Evolutionary conservation across 2,329 filamentous ascomycete species (phyloP), one percentile per base, ranked within the genome.

Genomic region (Niveomyces coronatus): DNA sequence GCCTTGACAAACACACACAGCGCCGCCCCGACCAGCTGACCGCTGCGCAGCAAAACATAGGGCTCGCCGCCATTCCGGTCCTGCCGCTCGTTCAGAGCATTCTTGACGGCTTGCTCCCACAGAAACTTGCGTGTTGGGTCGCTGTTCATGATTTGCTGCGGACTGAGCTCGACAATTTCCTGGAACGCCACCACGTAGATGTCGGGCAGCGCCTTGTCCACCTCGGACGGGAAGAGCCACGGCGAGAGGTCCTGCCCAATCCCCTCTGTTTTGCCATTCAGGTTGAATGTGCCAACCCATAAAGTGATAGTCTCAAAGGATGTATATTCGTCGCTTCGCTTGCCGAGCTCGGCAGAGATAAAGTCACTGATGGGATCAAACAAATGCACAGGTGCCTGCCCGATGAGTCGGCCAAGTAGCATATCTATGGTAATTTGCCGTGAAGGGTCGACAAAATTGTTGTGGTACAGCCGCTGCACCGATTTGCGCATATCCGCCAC

Each of bases 81-180:
- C 14, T 85, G 79, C 45, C 82, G 75, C 9, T 64, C 61, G 50
- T 96, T 95, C 27, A 98, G 62, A 11, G 81, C 85, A 31, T 67
- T 68, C 47, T 81, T 80, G 17, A 96, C 87, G 4, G 84, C 80
- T 37, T 71, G 64, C 56, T 98, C 91, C 91, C 91, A 98, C 15
- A 80, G 65, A 45, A 86, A 79, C 47, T 89, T 85, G 38, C 85
- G 75, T 3, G 79, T 77, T 1, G 91, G 91, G 55, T 98, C 89
- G 43, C 88, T 96, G 47, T 93, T 94, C 87, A 98, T 95, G 53
- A 98, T 96, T 53, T 98, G 91, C 56, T 96, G 89, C 13, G 93
- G 91, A 50, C 86, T 95, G 32, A 98, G 67, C 53, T 94, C 85
- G n/a, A 98, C 91, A 45, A 98, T 96, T 59, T 98, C 91, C 55